A percentile compares a stretch with the other conserved stretches of the same genome.
Conservation (phyloP, 2,329 filamentous ascomycete species). For the Talaromyces sp. region DNA sequence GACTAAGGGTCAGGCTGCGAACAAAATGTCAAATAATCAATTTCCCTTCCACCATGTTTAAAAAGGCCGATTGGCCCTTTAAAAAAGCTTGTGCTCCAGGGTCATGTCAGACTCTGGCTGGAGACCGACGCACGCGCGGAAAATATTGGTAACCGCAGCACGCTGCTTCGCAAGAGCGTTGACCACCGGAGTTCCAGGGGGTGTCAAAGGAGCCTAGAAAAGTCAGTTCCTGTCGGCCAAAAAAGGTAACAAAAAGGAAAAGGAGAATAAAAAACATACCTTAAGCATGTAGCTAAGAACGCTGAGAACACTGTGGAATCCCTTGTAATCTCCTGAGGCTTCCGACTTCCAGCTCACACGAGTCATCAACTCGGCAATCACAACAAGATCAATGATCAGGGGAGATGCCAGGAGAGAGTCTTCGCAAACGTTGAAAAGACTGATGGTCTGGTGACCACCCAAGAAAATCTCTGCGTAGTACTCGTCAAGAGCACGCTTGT, state of each 20-base stretch:
- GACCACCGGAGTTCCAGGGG: constrained; percentile 89
- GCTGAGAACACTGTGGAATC: constrained; percentile 95
- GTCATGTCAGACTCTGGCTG: constrained; percentile 99
- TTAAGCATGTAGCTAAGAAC: constrained; percentile 98
- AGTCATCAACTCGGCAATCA: constrained; percentile 96
- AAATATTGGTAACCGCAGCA: constrained; percentile 90
- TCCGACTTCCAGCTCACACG: constrained; percentile 83
- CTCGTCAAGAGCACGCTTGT: constrained; percentile 97
- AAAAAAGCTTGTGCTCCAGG: constrained; percentile 92
- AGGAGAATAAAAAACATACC: constrained; percentile 31
- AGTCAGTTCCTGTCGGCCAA: background rate
- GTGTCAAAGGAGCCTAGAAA: constrained; percentile 76
- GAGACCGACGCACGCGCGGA: constrained; percentile 92
- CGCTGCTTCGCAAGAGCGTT: constrained; percentile 96
- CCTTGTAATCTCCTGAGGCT: constrained; percentile 67
- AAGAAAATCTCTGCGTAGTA: constrained; percentile 99
- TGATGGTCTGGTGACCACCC: constrained; percentile 96
- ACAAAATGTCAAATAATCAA: background rate
- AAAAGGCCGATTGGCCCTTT: background rate
- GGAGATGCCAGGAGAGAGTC: constrained; percentile 94
- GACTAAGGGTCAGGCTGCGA: constrained; percentile 9
- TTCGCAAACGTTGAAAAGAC: constrained; percentile 97
- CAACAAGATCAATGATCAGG: constrained; percentile 91
- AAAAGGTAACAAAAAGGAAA: too few species aligned
- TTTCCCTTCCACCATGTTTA: background rate